A percentile compares a stretch with the other conserved stretches of the same genome.
These are phyloP conservation scores for Tetrapisispora phaffii DNA, from an alignment of 805 yeast species.

Conservation along the genomic window DNA sequence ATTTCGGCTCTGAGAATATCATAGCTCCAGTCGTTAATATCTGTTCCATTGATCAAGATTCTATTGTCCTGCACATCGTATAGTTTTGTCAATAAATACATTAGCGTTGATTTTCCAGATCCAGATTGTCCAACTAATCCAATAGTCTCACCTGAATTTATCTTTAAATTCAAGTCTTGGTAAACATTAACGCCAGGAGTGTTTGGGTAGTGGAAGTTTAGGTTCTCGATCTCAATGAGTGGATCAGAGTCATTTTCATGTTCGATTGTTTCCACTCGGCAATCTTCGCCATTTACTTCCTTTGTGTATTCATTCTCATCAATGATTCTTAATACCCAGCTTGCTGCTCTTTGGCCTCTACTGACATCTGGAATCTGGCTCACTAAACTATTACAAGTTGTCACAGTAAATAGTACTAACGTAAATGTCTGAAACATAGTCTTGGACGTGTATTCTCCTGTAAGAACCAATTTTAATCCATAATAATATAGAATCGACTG, in stretches of 20 bases:
- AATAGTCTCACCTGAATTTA: conserved; percentile 41
- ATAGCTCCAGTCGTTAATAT: conserved; percentile 38
- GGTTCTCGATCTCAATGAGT: conserved; percentile 35
- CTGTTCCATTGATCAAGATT: conserved; percentile 38
- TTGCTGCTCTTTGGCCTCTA: conserved; percentile 69
- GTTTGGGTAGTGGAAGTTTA: conserved; percentile 42
- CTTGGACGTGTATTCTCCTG: conserved; percentile 43
- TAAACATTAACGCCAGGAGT: conserved; percentile 29
- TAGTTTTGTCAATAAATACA: conserved; percentile 46
- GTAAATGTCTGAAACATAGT: conserved; percentile 62
- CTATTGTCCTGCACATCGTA: conserved; percentile 33
- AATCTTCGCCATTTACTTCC: conserved; percentile 2
- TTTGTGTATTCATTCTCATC: conserved; percentile 10
- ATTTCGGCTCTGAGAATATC: conserved; percentile 43
- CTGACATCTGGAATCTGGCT: conserved; percentile 68
- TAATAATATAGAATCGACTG: conserved; percentile 70
- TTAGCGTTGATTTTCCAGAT: conserved; percentile 77
- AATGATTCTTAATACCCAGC: conserved; percentile 37
- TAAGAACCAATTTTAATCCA: conserved; percentile 64
- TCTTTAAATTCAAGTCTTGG: conserved; percentile 33
- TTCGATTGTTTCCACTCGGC: conserved; percentile 1
- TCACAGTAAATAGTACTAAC: conserved; percentile 61
- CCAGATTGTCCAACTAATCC: conserved; percentile 85
- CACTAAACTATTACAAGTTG: conserved; percentile 50
- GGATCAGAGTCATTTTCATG: background rate